Base-by-base conservation (phyloP, 306 rosid genomes). In the Comarum palustre region DNA sequence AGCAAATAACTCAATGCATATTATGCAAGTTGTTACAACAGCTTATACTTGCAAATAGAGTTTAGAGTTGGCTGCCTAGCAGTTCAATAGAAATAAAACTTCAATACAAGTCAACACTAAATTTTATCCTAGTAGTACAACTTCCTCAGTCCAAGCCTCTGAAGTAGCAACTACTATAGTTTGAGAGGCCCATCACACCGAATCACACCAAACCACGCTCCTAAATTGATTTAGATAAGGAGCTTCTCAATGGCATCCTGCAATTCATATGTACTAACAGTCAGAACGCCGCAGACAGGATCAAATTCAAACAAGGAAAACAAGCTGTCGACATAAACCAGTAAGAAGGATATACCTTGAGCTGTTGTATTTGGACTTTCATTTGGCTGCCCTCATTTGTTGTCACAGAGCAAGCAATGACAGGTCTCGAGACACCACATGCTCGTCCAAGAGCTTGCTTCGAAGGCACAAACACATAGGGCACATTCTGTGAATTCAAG, bases 241-340 rank as follows among this genome's bases (percentile, higher is more conserved):
- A 94, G 90, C 86, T 94, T 94, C 85, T 94, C 98, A 74, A 91
- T 94, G 16, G 98, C 97, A 80, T 94, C 92, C 98, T 90, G 86
- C 77, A 83, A 66, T 71, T 64, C 70, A 52, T 45, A 38, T 3
- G 10, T 36, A 76, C 36, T 5, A 31, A 29, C 25, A 31, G 29
- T 75, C 55, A 79, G 54, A 71, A 85, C 61, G 32, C n/a, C 63
- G 41, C 2, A 24, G 11, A 19, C 34, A 24, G 19, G 34, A 68
- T 63, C 66, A 69, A 52, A 66, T 38, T 45, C 42, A 19, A 59
- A 29, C 5, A 16, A 19, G 11, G 12, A 20, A 5, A 19, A 48
- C 58, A 27, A 54, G 1, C 24, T 10, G 32, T 27, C 32, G 0
- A 39, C 10, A 20, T 2, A 55, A 42, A 70, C 66, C 2, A 72